Evolutionary conservation across 495 filamentous ascomycete genomes (phyloP), one percentile per base, ranked within the genome.

Genomic region (Thozetella sp.): DNA sequence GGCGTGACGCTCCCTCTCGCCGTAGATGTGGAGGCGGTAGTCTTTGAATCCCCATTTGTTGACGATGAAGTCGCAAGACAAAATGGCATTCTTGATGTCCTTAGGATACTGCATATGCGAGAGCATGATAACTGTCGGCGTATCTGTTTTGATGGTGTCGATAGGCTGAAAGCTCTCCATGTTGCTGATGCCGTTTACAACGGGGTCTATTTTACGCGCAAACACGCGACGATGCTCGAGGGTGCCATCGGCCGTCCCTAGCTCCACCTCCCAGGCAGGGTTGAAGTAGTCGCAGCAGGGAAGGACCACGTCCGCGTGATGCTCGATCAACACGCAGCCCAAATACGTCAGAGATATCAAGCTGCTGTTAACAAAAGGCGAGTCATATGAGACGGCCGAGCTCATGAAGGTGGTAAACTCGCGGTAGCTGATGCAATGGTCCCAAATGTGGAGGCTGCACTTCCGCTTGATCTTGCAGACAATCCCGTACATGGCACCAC

Each of bases 241-340:
- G 1, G 72, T 71, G 53, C 84, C 84, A 63, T 85, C 76, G 56
- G 80, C 80, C 22, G 82, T 87, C 45, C 86, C 86, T 24, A 88
- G 85, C 64, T 89, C 86, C 2, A 83, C 75, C 64, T 89, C 86
- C 86, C 86, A 89, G 25, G 82, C 83, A 0, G 86, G 86, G 57
- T 89, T 89, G 71, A 88, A 89, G 72, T 86, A 85, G 57, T 86
- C 81, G 1, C 85, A 84, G 72, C 86, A 89, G 4, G 86, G 86
- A 13, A 86, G 74, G 19, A 89, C 78, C 48, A 86, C 83, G 68
- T 90, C 86, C 0, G 86, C 86, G 60, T 90, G 84, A 58, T 87
- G 81, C 22, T 87, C 64, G n/a, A 84, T 79, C 2, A 89, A 68
- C 37, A 81, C 78, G 11, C 81, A 87, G 10, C 84, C 86, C 27